Percentiles rank a stretch among this genome's conserved stretches.
Evolutionary conservation across 345 rosid genomes (phyloP).

Genomic region (Rhodomyrtus tomentosa): DNA sequence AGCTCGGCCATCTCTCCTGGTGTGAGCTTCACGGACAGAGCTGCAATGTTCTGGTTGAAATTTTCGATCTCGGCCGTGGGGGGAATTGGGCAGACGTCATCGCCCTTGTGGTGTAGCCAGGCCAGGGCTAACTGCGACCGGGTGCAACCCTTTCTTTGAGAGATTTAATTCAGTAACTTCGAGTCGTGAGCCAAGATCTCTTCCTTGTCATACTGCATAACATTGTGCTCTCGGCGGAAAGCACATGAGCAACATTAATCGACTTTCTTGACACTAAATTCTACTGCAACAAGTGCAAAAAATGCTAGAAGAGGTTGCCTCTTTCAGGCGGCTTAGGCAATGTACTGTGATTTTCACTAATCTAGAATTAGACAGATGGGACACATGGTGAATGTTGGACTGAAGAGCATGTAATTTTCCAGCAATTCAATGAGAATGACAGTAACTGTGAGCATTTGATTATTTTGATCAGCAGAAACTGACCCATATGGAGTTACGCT

Average conservation of each 20-base stretch:
- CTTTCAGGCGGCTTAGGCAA: background rate
- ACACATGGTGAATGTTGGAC: too few species aligned
- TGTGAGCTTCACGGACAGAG: constrained; percentile 20
- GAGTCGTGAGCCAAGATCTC: constrained; percentile 43
- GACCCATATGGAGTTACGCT: constrained; percentile 40
- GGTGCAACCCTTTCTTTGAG: constrained; percentile 40
- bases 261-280: background rate
- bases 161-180: constrained; percentile 26
- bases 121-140: constrained; percentile 60
- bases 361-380: background rate
- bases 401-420: too few species aligned
- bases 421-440: too few species aligned
- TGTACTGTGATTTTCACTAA: background rate
- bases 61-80: constrained; percentile 57
- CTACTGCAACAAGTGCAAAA: background rate
- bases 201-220: constrained; percentile 27
- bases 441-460: too few species aligned
- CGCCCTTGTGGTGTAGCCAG: constrained; percentile 64
- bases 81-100: constrained; percentile 64
- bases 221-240: background rate
- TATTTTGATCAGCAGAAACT: background rate
- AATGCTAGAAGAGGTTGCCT: background rate
- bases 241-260: background rate
- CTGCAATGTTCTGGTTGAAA: constrained; percentile 43
- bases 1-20: constrained; percentile 49